A percentile compares a stretch with the other conserved stretches of the same genome.
phyloP scores from a whole-genome alignment of 305 asterid genomes.

The Fraxinus ornus region DNA sequence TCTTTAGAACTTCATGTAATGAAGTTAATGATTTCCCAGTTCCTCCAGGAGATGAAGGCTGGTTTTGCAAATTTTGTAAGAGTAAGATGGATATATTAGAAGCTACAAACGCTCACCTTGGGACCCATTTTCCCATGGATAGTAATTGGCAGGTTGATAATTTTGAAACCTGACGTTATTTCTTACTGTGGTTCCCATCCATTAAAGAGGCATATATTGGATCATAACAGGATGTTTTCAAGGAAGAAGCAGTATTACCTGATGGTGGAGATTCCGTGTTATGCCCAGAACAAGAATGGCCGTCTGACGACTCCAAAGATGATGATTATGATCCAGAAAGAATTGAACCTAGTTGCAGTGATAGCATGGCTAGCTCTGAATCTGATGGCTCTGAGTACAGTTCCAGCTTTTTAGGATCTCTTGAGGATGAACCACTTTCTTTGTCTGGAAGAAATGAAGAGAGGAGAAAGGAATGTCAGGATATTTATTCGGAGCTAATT shows the following conservation, averaged over 20 bases:
- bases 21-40: slow-evolving; percentile 47
- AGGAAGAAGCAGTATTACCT: slow-evolving; percentile 82
- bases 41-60: slow-evolving; percentile 94
- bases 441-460: slow-evolving; percentile 41
- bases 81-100: slow-evolving; percentile 86
- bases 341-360: slow-evolving; percentile 46
- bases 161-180: slow-evolving; percentile 18
- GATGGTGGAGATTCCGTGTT: slow-evolving; percentile 56
- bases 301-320: slow-evolving; percentile 94
- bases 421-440: slow-evolving; percentile 58
- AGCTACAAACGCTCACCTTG: slow-evolving; percentile 93
- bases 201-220: slow-evolving; percentile 20
- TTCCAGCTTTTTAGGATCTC: slow-evolving; percentile 68
- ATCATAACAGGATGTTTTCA: slow-evolving; percentile 72
- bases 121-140: slow-evolving; percentile 74
- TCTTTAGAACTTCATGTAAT: slow-evolving; percentile 29
- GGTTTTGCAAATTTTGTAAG: slow-evolving; percentile 93
- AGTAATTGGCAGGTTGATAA: slow-evolving; percentile 78
- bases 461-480: slow-evolving; percentile 27
- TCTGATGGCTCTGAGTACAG: slow-evolving; percentile 57
- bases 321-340: slow-evolving; percentile 85
- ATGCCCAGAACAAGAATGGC: slow-evolving; percentile 79
- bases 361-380: slow-evolving; percentile 38
- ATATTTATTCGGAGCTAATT: slow-evolving; percentile 35
- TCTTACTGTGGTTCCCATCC: slow-evolving; percentile 8